Evolutionary conservation across 805 yeast genomes (phyloP), one percentile per base, ranked within the genome.

Genomic region (Lachancea kluyveri): DNA sequence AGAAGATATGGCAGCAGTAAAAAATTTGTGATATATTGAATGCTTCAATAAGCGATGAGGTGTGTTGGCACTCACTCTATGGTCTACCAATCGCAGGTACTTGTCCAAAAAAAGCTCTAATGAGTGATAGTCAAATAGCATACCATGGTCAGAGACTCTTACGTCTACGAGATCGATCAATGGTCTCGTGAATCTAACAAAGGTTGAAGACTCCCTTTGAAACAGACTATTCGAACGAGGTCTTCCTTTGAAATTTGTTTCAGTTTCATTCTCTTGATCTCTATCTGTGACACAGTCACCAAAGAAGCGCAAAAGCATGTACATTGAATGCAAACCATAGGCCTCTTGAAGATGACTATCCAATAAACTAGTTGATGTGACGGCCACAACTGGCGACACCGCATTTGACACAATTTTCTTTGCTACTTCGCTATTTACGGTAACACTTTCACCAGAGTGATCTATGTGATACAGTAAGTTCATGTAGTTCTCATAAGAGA

Each of bases 1-100:
- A 3, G 85, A 68, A 6, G 81, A 61, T 24, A 81, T 48, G 6
- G 59, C 54, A 41, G 74, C 70, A 18, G 77, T 67, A 42, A 81
- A 67, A 41, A 76, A 67, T 31, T 69, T 71, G 39, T 73, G 59
- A 50, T 79, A 84, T 7, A 78, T 57, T 4, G 73, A 64, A 33
- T 64, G 64, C 31, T 64, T 65, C 24, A 71, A 45, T 1, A 54
- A 33, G 9, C 45, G 31, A 30, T 52, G 46, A 4, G 48, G 37
- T 2, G 63, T 60, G 3, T 45, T 43, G 9, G 54, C 50, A 27
- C 41, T 35, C 1, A 52, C 48, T 13, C 35, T 17, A n/a, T 33
- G 34, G n/a, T 56, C 52, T 6, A 60, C 45, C 8, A 49, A 36
- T 21, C 48, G 45, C 10, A 62, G 47, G 32, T 59, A 60, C 13